A percentile compares a stretch with the other conserved stretches of the same genome.
These are phyloP conservation scores for Aspergillus sojae DNA, from an alignment of 2,329 filamentous ascomycete genomes.

Conservation along the genomic window DNA sequence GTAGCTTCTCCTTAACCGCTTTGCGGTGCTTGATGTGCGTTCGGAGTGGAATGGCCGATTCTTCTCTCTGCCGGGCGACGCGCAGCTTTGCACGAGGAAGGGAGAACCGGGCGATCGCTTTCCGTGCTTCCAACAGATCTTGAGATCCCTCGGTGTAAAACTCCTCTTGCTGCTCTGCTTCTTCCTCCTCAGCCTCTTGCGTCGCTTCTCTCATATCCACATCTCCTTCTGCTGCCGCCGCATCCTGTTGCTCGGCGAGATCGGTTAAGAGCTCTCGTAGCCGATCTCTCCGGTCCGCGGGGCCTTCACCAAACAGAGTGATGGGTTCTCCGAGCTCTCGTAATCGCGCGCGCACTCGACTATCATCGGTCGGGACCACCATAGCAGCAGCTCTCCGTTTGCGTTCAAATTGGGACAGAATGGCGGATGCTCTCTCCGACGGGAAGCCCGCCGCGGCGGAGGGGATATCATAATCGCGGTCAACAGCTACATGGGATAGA, in stretches of 20 bases:
- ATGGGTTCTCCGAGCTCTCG: conserved; percentile 90
- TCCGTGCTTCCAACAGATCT: conserved; percentile 73
- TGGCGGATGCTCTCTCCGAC: conserved; percentile 80
- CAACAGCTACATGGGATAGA: conserved; percentile 54
- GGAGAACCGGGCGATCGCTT: conserved; percentile 79
- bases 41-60: conserved; percentile 79
- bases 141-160: conserved; percentile 87
- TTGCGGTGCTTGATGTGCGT: conserved; percentile 94
- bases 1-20: conserved; percentile 78
- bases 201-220: conserved; percentile 53
- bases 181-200: conserved; percentile 59
- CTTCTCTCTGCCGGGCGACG: conserved; percentile 74
- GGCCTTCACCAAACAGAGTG: conserved; percentile 90
- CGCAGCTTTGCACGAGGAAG: conserved; percentile 79
- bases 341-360: conserved; percentile 75
- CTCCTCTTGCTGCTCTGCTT: conserved; percentile 81
- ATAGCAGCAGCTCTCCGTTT: conserved; percentile 87
- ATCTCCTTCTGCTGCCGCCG: conserved; percentile 49
- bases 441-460: conserved; percentile 66
- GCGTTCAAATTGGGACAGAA: conserved; percentile 85
- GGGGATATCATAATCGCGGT: conserved; percentile 84
- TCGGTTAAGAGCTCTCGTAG: conserved; percentile 78
- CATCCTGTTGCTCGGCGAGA: conserved; percentile 65
- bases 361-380: conserved; percentile 91
- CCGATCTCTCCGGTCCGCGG: conserved; percentile 81